Percentiles rank a stretch among this genome's conserved stretches.
These are phyloP conservation scores for Fusarium sp. DNA, from an alignment of 2,329 filamentous ascomycete genomes.

Conservation along the genomic window DNA sequence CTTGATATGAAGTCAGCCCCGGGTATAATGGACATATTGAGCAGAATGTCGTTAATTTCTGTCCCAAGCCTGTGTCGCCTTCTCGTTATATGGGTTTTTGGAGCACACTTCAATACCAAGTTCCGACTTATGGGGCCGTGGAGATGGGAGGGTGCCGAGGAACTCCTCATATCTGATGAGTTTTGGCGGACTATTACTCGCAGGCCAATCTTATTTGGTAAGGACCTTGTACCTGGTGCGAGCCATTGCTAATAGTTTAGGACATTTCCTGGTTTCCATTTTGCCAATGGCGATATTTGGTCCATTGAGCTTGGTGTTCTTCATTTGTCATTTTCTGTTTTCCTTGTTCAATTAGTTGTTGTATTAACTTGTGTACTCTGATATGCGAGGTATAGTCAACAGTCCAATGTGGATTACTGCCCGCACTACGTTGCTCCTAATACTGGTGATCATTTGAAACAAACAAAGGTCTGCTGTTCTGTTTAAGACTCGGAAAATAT, in stretches of 20 bases:
- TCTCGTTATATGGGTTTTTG: background rate
- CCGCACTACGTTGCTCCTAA: too few relatives aligned
- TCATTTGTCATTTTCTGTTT: background rate
- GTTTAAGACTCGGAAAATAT: too few relatives aligned
- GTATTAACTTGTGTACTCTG: too few relatives aligned
- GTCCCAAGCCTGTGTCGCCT: rapidly evolving
- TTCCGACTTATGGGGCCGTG: background rate
- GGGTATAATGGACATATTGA: background rate
- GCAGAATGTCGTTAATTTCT: rapidly evolving
- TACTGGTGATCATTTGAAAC: too few relatives aligned
- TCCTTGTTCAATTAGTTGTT: too few relatives aligned
- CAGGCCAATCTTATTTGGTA: background rate
- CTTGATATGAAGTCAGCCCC: background rate
- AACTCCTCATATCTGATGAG: background rate
- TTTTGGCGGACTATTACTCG: background rate
- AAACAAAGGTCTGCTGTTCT: too few relatives aligned
- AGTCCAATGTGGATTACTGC: too few relatives aligned
- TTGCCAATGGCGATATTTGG: background rate
- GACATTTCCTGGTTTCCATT: background rate
- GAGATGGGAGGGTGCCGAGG: rapidly evolving
- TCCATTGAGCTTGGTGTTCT: rapidly evolving
- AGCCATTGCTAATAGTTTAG: rapidly evolving
- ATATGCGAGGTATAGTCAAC: too few relatives aligned
- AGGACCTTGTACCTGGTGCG: rapidly evolving
- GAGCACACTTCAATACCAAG: background rate